A percentile compares a stretch with the other conserved stretches of the same genome.
These are phyloP conservation scores for Macaranga tanarius DNA, from an alignment of 441 rosid species.

Conservation along the genomic window DNA sequence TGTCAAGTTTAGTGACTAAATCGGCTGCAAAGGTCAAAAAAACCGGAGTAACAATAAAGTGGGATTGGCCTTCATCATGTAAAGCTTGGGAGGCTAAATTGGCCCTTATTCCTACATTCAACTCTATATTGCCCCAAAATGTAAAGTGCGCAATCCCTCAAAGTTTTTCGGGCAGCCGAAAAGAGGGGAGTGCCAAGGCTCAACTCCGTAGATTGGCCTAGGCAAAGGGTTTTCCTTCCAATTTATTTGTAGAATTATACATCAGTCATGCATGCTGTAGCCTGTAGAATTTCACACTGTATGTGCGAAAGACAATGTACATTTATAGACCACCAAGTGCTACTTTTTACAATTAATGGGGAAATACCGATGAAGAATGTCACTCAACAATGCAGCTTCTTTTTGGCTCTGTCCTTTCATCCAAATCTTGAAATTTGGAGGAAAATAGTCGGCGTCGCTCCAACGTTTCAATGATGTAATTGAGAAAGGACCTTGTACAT, in stretches of 20 bases:
- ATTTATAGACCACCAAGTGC: background rate
- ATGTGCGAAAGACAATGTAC: background rate
- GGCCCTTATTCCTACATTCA: too few species aligned
- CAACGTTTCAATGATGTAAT: slow-evolving; percentile 55
- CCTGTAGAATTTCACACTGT: background rate
- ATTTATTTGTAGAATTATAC: background rate
- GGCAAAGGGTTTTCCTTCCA: background rate
- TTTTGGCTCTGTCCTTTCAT: slow-evolving; percentile 45
- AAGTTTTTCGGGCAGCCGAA: background rate
- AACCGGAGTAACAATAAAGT: too few species aligned
- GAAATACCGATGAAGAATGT: slow-evolving; percentile 32
- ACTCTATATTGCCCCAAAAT: too few species aligned
- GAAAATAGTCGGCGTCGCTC: slow-evolving; percentile 56
- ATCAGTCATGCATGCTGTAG: background rate
- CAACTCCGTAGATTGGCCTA: background rate
- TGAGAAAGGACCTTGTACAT: slow-evolving; percentile 67
- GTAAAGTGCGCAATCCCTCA: too few species aligned
- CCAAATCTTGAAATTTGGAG: slow-evolving; percentile 70
- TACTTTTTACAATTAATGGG: background rate
- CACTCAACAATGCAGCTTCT: slow-evolving; percentile 45
- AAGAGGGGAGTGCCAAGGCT: background rate
- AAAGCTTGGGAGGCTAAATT: too few species aligned
- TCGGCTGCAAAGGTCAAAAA: too few species aligned
- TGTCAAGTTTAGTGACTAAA: too few species aligned
- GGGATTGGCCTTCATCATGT: too few species aligned